Evolutionary conservation across 176 grass and related monocot genomes (phyloP).

Genomic region (Oryza australiensis): DNA sequence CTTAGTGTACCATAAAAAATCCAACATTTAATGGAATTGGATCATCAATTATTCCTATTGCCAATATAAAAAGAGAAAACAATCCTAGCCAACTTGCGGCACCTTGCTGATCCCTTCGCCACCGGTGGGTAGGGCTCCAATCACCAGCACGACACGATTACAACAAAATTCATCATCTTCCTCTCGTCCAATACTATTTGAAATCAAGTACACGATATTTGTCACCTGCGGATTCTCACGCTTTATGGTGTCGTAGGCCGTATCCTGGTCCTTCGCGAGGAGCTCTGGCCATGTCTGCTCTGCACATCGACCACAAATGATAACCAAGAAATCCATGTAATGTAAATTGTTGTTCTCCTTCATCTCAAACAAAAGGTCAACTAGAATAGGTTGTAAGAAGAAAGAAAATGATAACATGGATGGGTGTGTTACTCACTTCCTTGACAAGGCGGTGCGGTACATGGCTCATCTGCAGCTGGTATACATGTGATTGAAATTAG

Average conservation of each 20-base stretch:
- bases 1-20: too few species aligned
- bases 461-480: neutral
- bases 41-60: neutral
- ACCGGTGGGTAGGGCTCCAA: neutral
- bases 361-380: neutral
- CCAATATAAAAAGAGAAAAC: neutral
- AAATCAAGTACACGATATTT: constrained; percentile 11
- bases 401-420: neutral
- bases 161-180: neutral
- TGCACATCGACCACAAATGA: neutral
- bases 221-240: constrained; percentile 13
- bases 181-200: neutral
- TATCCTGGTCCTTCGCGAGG: constrained; percentile 8
- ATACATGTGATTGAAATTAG: neutral
- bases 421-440: neutral
- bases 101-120: neutral
- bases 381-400: neutral
- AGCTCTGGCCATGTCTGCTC: constrained; percentile 36
- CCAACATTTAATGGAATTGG: neutral
- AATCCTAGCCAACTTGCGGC: constrained; percentile 17
- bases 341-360: neutral
- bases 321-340: neutral
- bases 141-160: constrained; percentile 15
- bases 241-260: neutral
- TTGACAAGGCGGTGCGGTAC: neutral